Base-by-base conservation (phyloP, 345 rosid genomes). In the Corchorus olitorius region DNA sequence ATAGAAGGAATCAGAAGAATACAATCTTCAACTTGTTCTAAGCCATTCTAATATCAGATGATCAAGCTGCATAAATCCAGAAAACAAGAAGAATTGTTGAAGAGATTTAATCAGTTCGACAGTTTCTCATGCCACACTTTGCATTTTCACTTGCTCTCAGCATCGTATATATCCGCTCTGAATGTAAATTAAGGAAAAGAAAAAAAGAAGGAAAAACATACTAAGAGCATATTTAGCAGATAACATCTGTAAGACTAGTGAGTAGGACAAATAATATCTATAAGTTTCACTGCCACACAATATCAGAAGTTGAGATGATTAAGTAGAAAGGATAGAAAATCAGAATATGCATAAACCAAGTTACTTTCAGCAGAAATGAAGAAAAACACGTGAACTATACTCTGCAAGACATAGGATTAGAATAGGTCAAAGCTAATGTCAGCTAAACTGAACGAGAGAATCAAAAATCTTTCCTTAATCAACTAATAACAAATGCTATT, bases 161-260 rank as follows among this genome's bases (percentile, higher is more conserved):
- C 45, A 9, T 88, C 91, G 53, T 88, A 88, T 1, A 88, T 27
- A 69, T 88, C 87, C 4, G 91, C 22, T 27, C 91, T 88, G 80
- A 65, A 82, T 19, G 20, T 15, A 74, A 84, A 74, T 86, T 19
- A 84, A 80, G 89, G 88, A 84, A 80, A 75, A 71, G 17, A 43
- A 80, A 54, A 41, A 11, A 49, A 22, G 34, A 19, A 20, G 19
- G 20, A 76, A 71, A 46, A 22, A 13, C 48, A 62, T 2, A 48
- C 50, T 19, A 37, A 50, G 33, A 33, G 33, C 12, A 27, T 16
- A 72, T 45, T 35, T 33, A 19, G 43, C 52, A 65, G 77, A 49
- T 16, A 20, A 61, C 34, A 52, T 46, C 56, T 20, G 12, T 50
- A 39, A 6, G 54, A 74, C 14, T 10, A 53, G 37, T 27, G 16